These are phyloP conservation scores for Aegilops speltoides DNA, from an alignment of 176 grass and related monocot genomes.

Conservation along the genomic window DNA sequence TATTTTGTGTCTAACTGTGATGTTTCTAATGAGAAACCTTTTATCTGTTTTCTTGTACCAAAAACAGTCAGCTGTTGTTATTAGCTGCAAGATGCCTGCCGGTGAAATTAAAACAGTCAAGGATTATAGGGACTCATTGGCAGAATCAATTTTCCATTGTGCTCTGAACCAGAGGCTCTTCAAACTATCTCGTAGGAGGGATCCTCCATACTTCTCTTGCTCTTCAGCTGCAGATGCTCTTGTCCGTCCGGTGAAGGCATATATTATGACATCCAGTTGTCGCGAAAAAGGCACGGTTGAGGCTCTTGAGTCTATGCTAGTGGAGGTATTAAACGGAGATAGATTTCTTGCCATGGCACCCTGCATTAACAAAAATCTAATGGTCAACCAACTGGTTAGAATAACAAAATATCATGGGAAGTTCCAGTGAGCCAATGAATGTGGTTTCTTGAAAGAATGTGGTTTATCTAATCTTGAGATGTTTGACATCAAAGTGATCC, in stretches of 20 bases:
- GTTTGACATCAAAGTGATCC: slow-evolving; percentile 29
- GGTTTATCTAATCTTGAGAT: slow-evolving; percentile 12
- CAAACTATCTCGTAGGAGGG: slow-evolving; percentile 88
- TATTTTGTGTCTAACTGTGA: background rate
- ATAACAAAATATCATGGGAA: slow-evolving; percentile 1
- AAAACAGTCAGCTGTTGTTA: slow-evolving; percentile 94
- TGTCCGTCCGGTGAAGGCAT: slow-evolving; percentile 86
- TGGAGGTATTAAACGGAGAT: slow-evolving; percentile 63
- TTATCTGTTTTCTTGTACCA: slow-evolving; percentile 33
- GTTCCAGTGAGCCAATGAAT: background rate
- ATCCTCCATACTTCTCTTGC: slow-evolving; percentile 95
- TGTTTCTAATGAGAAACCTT: slow-evolving; percentile 3
- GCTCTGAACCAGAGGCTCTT: slow-evolving; percentile 97
- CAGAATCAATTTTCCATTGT: slow-evolving; percentile 96
- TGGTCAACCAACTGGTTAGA: slow-evolving; percentile 12
- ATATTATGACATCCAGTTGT: slow-evolving; percentile 98
- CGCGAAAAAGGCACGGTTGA: slow-evolving; percentile 85
- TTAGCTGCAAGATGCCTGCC: slow-evolving; percentile 94
- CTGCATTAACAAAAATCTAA: background rate
- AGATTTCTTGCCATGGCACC: background rate
- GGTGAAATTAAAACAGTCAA: slow-evolving; percentile 84
- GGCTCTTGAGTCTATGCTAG: slow-evolving; percentile 92
- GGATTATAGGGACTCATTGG: slow-evolving; percentile 86
- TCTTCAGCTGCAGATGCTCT: slow-evolving; percentile 91
- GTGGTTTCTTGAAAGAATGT: background rate